A percentile compares a stretch with the other conserved stretches of the same genome.
These are phyloP conservation scores for Leccinum pachyderme DNA, from an alignment of 1,284 basidiomycete genomes.

Conservation along the genomic window DNA sequence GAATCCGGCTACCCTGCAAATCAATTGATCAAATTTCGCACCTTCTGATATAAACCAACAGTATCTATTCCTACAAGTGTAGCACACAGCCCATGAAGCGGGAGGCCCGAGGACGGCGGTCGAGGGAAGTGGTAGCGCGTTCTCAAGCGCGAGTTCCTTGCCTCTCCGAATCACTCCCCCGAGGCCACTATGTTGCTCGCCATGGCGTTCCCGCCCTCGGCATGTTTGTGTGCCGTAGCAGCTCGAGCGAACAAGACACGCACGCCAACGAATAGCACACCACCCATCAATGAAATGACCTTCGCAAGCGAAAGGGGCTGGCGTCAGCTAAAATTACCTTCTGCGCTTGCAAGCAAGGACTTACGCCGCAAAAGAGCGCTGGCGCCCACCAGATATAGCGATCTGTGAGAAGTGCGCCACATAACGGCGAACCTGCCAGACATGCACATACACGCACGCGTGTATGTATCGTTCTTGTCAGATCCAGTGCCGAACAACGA, in stretches of 20 bases:
- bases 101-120: neutral
- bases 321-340: neutral
- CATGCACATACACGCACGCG: too few species aligned
- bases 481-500: neutral
- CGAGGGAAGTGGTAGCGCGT: neutral
- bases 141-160: neutral
- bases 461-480: neutral
- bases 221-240: neutral
- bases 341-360: neutral
- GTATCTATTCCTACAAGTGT: neutral
- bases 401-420: conserved; percentile 30
- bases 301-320: neutral
- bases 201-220: neutral
- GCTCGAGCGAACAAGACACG: neutral
- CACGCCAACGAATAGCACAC: neutral
- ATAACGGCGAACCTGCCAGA: conserved; percentile 28
- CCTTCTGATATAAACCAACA: neutral
- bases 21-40: neutral
- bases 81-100: neutral
- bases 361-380: conserved; percentile 29
- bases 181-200: neutral
- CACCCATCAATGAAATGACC: neutral
- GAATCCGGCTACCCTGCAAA: neutral
- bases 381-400: conserved; percentile 32
- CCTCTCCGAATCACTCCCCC: neutral